These are phyloP conservation scores for Groenewaldozyma sp. DNA, from an alignment of 1,139 yeast species.

Conservation along the genomic window DNA sequence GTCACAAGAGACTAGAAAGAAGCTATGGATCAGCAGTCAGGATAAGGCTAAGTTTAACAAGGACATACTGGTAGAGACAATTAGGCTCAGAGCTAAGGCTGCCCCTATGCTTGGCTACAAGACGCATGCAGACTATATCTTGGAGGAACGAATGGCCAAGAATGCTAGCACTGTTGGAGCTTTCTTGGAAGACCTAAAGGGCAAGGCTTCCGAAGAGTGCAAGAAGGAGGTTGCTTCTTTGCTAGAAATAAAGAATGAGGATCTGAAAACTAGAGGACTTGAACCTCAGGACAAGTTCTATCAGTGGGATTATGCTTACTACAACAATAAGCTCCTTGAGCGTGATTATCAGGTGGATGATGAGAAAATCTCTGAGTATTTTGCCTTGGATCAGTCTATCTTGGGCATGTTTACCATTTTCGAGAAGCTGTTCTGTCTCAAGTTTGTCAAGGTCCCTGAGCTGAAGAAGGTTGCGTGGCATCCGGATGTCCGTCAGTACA, in stretches of 20 bases:
- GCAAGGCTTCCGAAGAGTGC: conserved; percentile 52
- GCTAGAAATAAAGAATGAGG: conserved; percentile 45
- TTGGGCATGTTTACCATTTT: conserved; percentile 59
- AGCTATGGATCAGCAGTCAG: conserved; percentile 57
- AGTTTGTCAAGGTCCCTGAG: conserved; percentile 46
- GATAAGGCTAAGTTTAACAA: conserved; percentile 55
- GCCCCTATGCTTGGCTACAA: conserved; percentile 59
- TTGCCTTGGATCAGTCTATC: conserved; percentile 64
- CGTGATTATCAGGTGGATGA: conserved; percentile 63
- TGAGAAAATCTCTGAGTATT: conserved; percentile 63
- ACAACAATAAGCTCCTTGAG: conserved; percentile 55
- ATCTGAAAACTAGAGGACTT: conserved; percentile 38
- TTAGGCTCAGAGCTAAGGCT: conserved; percentile 49
- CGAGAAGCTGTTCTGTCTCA: conserved; percentile 57
- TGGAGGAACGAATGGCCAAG: conserved; percentile 78
- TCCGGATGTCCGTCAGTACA: conserved; percentile 63
- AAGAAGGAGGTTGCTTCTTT: conserved; percentile 43
- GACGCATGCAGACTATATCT: conserved; percentile 55
- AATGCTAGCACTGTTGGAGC: conserved; percentile 46
- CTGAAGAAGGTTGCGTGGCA: conserved; percentile 50
- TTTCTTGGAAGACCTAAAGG: conserved; percentile 53
- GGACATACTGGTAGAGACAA: conserved; percentile 47
- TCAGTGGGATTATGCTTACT: conserved; percentile 68
- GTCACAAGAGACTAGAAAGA: conserved; percentile 53
- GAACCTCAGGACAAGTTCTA: conserved; percentile 39